phyloP scores from a whole-genome alignment of 2,329 filamentous ascomycete genomes.

The Penicillium crustosum region DNA sequence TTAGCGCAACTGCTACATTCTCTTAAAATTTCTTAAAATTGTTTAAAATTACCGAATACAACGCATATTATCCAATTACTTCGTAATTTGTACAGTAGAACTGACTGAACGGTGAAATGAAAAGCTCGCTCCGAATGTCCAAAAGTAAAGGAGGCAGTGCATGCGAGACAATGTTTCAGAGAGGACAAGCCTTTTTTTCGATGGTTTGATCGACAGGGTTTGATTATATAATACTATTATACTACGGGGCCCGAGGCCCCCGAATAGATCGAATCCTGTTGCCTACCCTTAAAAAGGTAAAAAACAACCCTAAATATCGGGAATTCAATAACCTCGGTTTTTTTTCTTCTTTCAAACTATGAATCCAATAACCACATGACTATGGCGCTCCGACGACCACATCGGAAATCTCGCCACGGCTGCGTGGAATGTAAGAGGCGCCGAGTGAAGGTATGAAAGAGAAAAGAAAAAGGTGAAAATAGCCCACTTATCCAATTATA shows the following conservation, averaged over 20 bases:
- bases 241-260: background rate
- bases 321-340: background rate
- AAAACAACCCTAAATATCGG: background rate
- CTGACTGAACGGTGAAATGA: background rate
- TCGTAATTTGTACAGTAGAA: background rate
- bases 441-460: constrained; percentile 34
- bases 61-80: background rate
- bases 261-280: constrained; percentile 22
- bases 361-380: constrained; percentile 12
- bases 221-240: constrained; percentile 14
- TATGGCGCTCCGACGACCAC: constrained; percentile 38
- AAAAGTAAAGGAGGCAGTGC: constrained; percentile 17
- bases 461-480: background rate
- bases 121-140: background rate
- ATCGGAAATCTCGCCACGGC: constrained; percentile 39
- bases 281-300: constrained; percentile 15
- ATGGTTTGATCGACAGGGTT: constrained; percentile 29
- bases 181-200: constrained; percentile 20
- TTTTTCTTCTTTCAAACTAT: constrained; percentile 4
- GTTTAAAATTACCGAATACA: background rate
- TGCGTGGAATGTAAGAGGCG: constrained; percentile 38
- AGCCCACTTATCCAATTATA: constrained; percentile 12
- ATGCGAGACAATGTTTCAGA: constrained; percentile 25
- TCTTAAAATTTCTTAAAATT: background rate
- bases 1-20: background rate